phyloP scores from a whole-genome alignment of 2,329 filamentous ascomycete genomes.

The Tothia fuscella region DNA sequence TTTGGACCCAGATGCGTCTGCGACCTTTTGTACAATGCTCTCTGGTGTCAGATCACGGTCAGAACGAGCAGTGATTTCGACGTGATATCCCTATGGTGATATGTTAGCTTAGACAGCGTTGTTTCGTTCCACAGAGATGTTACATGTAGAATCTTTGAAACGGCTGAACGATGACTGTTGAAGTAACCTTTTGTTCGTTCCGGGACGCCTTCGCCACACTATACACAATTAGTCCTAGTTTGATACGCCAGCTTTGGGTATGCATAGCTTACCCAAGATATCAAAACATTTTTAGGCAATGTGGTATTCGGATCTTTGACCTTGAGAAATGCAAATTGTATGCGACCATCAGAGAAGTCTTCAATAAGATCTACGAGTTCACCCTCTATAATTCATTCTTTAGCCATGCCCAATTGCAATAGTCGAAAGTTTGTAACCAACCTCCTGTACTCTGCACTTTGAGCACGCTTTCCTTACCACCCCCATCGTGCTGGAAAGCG shows the following conservation, averaged over 20 bases:
- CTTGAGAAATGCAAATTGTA: constrained; percentile 95
- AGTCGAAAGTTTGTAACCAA: constrained; percentile 17
- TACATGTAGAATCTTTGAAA: constrained; percentile 82
- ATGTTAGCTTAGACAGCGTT: neutral
- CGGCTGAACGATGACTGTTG: constrained; percentile 80
- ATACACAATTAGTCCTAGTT: constrained; percentile 2
- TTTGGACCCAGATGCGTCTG: constrained; percentile 88
- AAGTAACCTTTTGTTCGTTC: constrained; percentile 98
- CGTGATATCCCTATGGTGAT: constrained; percentile 64
- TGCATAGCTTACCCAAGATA: constrained; percentile 59
- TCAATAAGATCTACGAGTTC: constrained; percentile 83
- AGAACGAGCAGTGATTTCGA: constrained; percentile 91
- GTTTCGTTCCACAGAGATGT: constrained; percentile 15
- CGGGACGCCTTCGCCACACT: constrained; percentile 94
- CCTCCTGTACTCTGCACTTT: constrained; percentile 90
- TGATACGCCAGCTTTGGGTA: neutral
- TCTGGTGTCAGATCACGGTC: constrained; percentile 81
- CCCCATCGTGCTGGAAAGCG: constrained; percentile 71
- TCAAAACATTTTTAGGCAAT: constrained; percentile 83
- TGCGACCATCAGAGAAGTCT: constrained; percentile 90
- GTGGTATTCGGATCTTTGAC: constrained; percentile 87
- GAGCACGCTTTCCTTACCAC: constrained; percentile 79
- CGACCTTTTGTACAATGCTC: constrained; percentile 80
- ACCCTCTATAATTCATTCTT: constrained; percentile 49
- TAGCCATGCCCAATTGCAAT: neutral